These are phyloP conservation scores for Paramicrosporidium saccamoebae DNA, from an alignment of 371 early-diverging fungal species.

Conservation along the genomic window DNA sequence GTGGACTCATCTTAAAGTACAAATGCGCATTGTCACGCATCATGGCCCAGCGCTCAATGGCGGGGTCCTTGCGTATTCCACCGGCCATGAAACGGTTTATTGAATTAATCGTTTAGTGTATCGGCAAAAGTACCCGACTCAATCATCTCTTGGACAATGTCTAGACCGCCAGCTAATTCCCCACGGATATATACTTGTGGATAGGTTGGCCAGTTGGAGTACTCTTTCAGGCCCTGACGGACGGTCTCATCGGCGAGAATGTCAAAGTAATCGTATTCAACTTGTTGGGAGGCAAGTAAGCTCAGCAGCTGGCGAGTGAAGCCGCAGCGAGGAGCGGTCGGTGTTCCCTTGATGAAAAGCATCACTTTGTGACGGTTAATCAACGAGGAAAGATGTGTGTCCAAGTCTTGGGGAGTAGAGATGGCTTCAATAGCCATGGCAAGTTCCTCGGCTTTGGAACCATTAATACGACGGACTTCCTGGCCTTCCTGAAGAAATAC, in stretches of 20 bases:
- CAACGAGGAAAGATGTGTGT: slow-evolving; percentile 24
- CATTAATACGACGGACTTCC: slow-evolving; percentile 35
- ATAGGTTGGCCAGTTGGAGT: slow-evolving; percentile 39
- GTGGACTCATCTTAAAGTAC: no score
- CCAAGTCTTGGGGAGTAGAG: slow-evolving; percentile 13
- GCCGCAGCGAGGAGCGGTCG: slow-evolving; percentile 44
- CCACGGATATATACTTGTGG: slow-evolving; percentile 72
- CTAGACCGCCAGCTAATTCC: slow-evolving; percentile 73
- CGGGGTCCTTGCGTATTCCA: no score
- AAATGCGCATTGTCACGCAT: no score
- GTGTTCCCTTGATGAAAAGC: slow-evolving; percentile 87
- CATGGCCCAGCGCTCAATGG: no score
- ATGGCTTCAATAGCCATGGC: slow-evolving; percentile 11
- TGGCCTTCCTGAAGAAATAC: slow-evolving; percentile 33
- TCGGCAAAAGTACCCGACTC: slow-evolving; percentile 9
- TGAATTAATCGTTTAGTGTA: no score
- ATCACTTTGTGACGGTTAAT: slow-evolving; percentile 24
- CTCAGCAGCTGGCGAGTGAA: slow-evolving; percentile 40
- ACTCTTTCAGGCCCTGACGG: slow-evolving; percentile 23
- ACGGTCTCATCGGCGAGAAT: slow-evolving; percentile 60
- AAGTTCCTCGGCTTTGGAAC: slow-evolving; percentile 52
- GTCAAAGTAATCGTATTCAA: slow-evolving; percentile 42
- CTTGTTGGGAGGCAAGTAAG: slow-evolving; percentile 22
- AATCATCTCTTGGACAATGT: slow-evolving; percentile 62
- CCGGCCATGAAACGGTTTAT: no score